phyloP scores from a whole-genome alignment of 2,329 filamentous ascomycete genomes.

The Trichoderma simmonsii region DNA sequence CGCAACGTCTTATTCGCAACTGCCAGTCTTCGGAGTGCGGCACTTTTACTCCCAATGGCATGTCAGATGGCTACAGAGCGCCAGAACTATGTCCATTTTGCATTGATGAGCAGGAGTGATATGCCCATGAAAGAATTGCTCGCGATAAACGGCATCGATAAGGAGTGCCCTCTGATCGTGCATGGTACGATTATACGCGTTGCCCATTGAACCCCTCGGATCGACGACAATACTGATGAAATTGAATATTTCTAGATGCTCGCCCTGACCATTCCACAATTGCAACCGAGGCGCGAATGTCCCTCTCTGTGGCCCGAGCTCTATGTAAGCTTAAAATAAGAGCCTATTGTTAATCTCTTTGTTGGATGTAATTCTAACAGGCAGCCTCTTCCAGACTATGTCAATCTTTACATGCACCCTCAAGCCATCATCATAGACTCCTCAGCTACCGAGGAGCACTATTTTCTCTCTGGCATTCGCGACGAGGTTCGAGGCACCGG shows the following conservation, averaged over 20 bases:
- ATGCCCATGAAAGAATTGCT: conserved; percentile 67
- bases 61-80: conserved; percentile 76
- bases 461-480: conserved; percentile 61
- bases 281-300: conserved; percentile 69
- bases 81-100: conserved; percentile 76
- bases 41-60: conserved; percentile 73
- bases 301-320: conserved; percentile 59
- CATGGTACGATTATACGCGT: conserved; percentile 42
- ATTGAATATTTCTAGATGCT: conserved; percentile 56
- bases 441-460: conserved; percentile 62
- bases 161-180: conserved; percentile 62
- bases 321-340: conserved; percentile 47
- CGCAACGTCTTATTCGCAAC: conserved; percentile 77
- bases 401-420: conserved; percentile 71
- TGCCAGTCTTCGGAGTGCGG: conserved; percentile 68
- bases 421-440: conserved; percentile 73
- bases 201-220: background rate
- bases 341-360: background rate
- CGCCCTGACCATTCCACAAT: conserved; percentile 68
- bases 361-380: background rate
- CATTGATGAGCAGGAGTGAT: conserved; percentile 69
- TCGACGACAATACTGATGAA: conserved; percentile 20
- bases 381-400: conserved; percentile 46
- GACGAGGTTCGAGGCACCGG: conserved; percentile 49
- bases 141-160: conserved; percentile 74